Conservation (phyloP, 345 rosid genomes). For the Eucalyptus paniculata region DNA sequence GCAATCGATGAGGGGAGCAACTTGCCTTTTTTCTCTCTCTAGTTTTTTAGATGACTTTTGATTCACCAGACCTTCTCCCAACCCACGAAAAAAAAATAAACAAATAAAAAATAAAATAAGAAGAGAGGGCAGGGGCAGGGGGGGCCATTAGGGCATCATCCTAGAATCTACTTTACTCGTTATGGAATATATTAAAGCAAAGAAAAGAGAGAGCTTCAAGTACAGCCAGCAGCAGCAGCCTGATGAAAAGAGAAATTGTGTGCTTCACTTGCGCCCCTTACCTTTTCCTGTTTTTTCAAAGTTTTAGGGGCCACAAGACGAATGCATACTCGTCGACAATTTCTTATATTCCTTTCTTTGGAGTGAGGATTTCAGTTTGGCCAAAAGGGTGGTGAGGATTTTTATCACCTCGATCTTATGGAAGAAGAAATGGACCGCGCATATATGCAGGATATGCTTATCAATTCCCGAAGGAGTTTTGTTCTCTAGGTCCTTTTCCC, state of each 20-base stretch:
- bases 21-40: not conserved
- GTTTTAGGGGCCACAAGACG: not conserved
- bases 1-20: not conserved
- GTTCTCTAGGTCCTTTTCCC: not conserved
- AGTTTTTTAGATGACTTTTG: not conserved
- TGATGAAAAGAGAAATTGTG: not conserved
- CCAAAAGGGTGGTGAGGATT: not conserved
- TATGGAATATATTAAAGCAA: not conserved
- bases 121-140: not conserved
- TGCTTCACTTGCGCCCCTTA: not conserved
- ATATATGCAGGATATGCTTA: not conserved
- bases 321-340: not conserved
- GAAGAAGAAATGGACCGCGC: not conserved
- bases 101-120: not conserved
- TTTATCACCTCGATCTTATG: not conserved
- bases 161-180: not conserved
- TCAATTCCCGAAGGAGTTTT: not conserved
- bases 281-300: not conserved
- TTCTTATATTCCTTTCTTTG: not conserved
- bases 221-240: not conserved
- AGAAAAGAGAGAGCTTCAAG: not conserved
- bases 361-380: not conserved
- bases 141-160: not conserved
- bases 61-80: not conserved
- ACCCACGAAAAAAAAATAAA: not conserved